Evolutionary conservation across 768 basidiomycete genomes (phyloP).

Genomic region (Lactarius akahatsu): DNA sequence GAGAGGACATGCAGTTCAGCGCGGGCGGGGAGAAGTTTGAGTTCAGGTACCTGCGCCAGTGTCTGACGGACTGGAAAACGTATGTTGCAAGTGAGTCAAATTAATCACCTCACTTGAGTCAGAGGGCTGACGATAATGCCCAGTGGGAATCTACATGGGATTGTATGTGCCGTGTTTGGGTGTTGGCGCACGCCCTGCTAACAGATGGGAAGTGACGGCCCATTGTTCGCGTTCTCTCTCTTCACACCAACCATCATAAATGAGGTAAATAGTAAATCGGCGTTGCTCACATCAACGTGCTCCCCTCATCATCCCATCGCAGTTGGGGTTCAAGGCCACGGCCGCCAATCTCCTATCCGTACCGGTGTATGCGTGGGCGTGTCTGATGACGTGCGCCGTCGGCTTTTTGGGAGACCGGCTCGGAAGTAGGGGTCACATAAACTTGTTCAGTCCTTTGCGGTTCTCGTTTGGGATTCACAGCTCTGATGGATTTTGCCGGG

Average conservation of each 20-base stretch:
- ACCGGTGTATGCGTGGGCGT: constrained; percentile 74
- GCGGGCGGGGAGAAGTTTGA: constrained; percentile 59
- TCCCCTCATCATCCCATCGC: neutral
- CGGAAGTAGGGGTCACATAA: constrained; percentile 57
- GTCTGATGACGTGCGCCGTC: constrained; percentile 59
- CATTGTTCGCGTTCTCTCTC: constrained; percentile 53
- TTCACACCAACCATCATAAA: constrained; percentile 48
- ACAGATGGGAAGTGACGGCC: constrained; percentile 43
- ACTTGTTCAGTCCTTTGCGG: constrained; percentile 46
- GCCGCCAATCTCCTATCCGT: constrained; percentile 72
- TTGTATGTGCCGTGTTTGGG: constrained; percentile 45
- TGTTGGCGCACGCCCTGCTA: constrained; percentile 9
- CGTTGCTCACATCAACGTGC: neutral
- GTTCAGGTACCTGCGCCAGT: constrained; percentile 56
- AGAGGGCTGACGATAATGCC: neutral
- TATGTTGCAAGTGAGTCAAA: constrained; percentile 59
- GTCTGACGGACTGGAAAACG: constrained; percentile 70
- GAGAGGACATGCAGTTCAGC: constrained; percentile 63
- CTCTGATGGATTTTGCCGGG: neutral
- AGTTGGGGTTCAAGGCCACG: constrained; percentile 58
- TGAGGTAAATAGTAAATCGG: constrained; percentile 42
- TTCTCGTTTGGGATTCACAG: constrained; percentile 9
- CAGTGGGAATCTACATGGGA: constrained; percentile 72
- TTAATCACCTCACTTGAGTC: neutral
- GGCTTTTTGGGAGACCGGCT: constrained; percentile 63